Evolutionary conservation across 345 rosid genomes (phyloP).

Genomic region (Acer negundo): DNA sequence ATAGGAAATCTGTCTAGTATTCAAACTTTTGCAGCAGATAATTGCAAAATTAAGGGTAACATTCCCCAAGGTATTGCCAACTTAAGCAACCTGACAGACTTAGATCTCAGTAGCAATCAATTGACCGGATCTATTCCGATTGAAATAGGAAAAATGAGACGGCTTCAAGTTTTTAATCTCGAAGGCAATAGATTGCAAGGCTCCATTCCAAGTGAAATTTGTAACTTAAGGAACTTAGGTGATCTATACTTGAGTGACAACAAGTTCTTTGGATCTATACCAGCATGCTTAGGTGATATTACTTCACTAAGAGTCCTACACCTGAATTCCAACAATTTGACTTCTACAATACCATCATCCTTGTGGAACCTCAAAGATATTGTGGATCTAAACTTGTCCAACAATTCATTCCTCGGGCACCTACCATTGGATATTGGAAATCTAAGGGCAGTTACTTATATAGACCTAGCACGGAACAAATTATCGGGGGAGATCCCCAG

Average conservation of each 20-base stretch:
- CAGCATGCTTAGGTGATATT: conserved; percentile 10
- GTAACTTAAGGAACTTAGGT: not conserved
- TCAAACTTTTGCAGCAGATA: not conserved
- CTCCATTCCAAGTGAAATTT: not conserved
- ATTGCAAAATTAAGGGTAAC: conserved; percentile 16
- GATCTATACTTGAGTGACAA: not conserved
- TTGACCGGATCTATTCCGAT: conserved; percentile 18
- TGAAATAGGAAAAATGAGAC: conserved; percentile 12
- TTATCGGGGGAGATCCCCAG: conserved; percentile 1
- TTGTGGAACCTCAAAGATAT: conserved; percentile 14
- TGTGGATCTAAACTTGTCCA: not conserved
- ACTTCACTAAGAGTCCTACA: conserved; percentile 6
- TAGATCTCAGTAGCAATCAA: conserved; percentile 10
- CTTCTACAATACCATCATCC: conserved; percentile 15
- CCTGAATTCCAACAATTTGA: not conserved
- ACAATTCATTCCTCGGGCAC: conserved; percentile 13
- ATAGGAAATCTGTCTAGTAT: conserved; percentile 4
- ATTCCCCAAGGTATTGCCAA: conserved; percentile 20
- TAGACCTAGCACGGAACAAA: conserved; percentile 23
- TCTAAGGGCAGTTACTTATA: not conserved
- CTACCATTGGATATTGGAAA: not conserved
- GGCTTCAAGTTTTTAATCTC: conserved; percentile 13
- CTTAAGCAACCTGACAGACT: conserved; percentile 6
- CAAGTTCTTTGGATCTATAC: not conserved
- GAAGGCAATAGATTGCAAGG: not conserved